A percentile compares a stretch with the other conserved stretches of the same genome.
Conservation (phyloP, 805 yeast species). For the Candida xyloterini region DNA sequence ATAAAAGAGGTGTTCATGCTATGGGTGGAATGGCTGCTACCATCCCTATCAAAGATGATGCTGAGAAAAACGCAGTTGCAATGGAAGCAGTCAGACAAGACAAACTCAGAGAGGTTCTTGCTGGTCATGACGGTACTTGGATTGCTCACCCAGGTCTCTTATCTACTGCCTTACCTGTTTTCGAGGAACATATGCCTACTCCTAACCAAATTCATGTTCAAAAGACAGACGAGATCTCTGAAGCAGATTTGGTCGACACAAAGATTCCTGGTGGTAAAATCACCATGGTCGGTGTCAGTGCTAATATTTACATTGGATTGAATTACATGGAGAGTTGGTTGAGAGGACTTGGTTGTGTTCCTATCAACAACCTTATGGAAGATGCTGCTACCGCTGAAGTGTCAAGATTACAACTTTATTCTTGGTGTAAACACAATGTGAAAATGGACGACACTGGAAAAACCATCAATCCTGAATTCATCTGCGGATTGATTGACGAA, state of each 20-base stretch:
- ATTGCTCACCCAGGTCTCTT: slow-evolving; percentile 85
- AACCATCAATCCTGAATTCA: slow-evolving; percentile 57
- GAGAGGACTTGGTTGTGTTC: slow-evolving; percentile 80
- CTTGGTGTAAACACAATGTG: slow-evolving; percentile 77
- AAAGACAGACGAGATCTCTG: slow-evolving; percentile 41
- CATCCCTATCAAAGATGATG: slow-evolving; percentile 74
- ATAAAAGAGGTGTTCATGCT: slow-evolving; percentile 76
- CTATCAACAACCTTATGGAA: slow-evolving; percentile 82
- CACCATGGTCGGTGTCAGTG: slow-evolving; percentile 67
- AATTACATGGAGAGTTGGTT: slow-evolving; percentile 86
- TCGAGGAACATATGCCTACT: slow-evolving; percentile 75
- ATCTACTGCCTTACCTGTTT: slow-evolving; percentile 66
- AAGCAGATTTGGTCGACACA: slow-evolving; percentile 61
- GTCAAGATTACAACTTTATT: slow-evolving; percentile 76
- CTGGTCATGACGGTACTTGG: slow-evolving; percentile 90
- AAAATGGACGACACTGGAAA: slow-evolving; percentile 55
- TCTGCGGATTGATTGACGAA: slow-evolving; percentile 53
- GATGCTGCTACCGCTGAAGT: slow-evolving; percentile 92
- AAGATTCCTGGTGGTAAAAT: slow-evolving; percentile 58
- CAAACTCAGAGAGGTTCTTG: slow-evolving; percentile 70
- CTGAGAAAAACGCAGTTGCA: slow-evolving; percentile 59
- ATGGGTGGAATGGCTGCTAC: slow-evolving; percentile 93
- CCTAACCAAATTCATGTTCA: slow-evolving; percentile 70
- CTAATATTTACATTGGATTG: slow-evolving; percentile 72
- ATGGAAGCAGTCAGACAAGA: slow-evolving; percentile 72